A percentile compares a stretch with the other conserved stretches of the same genome.
phyloP scores from a whole-genome alignment of 139 green algal genomes.

The Auxenochlorella pyrenoidosa region DNA sequence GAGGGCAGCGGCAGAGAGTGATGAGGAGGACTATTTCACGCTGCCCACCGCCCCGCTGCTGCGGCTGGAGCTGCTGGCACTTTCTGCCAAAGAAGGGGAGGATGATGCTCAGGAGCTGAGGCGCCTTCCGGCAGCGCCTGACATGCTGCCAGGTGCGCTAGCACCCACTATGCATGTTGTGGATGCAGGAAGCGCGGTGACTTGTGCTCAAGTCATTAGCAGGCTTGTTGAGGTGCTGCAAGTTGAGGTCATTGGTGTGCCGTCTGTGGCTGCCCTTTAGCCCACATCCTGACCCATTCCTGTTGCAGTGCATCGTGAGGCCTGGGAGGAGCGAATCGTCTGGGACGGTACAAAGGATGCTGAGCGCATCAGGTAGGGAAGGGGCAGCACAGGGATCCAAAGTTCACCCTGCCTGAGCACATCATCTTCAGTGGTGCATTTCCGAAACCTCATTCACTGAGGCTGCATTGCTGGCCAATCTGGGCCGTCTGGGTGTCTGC shows the following conservation, averaged over 20 bases:
- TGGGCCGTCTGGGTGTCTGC: too few species aligned
- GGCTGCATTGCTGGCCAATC: too few species aligned
- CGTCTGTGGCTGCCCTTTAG: background rate
- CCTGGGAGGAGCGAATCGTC: constrained; percentile 33
- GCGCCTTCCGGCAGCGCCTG: background rate
- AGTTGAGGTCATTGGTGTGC: too few species aligned
- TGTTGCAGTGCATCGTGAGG: constrained; percentile 3
- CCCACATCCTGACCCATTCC: background rate
- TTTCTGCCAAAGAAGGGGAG: background rate
- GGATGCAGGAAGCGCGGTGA: too few species aligned
- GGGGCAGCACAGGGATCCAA: too few species aligned
- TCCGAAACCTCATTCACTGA: too few species aligned
- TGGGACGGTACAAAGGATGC: constrained; percentile 6
- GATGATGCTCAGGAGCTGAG: background rate
- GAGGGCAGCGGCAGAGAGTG: constrained; percentile 7
- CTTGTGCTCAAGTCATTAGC: too few species aligned
- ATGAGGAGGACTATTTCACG: constrained; percentile 11
- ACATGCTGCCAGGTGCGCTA: constrained; percentile 19
- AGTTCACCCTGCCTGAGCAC: too few species aligned
- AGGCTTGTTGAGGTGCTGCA: too few species aligned
- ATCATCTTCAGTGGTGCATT: too few species aligned
- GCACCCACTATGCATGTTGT: background rate
- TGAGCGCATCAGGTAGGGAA: background rate
- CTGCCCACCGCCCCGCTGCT: constrained; percentile 9
- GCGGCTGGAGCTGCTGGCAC: constrained; percentile 10